These are phyloP conservation scores for Tulasnella sp. DNA, from an alignment of 768 basidiomycete genomes.

Conservation along the genomic window DNA sequence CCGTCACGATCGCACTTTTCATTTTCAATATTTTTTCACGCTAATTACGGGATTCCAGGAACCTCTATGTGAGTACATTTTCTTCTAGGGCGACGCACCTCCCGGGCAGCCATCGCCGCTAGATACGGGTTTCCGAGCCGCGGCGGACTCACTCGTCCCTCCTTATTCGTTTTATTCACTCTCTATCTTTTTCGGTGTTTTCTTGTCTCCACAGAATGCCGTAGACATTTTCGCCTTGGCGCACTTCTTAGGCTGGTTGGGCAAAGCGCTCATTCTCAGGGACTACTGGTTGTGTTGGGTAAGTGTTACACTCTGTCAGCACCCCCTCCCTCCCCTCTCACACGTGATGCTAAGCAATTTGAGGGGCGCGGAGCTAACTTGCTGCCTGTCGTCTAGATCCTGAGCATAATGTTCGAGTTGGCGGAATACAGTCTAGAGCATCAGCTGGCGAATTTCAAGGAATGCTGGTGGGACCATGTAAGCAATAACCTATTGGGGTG, in stretches of 20 bases:
- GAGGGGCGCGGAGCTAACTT: background rate
- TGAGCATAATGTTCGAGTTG: constrained; percentile 85
- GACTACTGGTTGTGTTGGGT: constrained; percentile 98
- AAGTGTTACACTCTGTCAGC: constrained; percentile 37
- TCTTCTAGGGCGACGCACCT: background rate
- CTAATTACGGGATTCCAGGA: constrained; percentile 14
- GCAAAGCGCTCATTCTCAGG: constrained; percentile 85
- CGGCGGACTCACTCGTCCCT: constrained; percentile 4
- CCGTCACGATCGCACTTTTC: background rate
- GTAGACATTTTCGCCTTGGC: constrained; percentile 87
- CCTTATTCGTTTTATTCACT: background rate
- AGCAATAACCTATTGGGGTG: constrained; percentile 41
- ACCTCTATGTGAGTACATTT: constrained; percentile 2
- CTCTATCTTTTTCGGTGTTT: background rate
- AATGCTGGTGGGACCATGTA: constrained; percentile 97
- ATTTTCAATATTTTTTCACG: background rate
- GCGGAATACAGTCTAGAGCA: constrained; percentile 88
- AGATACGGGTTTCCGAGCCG: background rate
- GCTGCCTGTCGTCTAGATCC: constrained; percentile 56
- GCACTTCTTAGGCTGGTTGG: constrained; percentile 87
- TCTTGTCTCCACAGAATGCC: constrained; percentile 50
- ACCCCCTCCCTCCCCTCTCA: background rate
- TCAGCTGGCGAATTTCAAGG: constrained; percentile 84
- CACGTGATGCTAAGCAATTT: background rate
- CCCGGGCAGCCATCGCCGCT: background rate